Evolutionary conservation across 2,329 filamentous ascomycete genomes (phyloP), one percentile per base, ranked within the genome.

Genomic region (Colletotrichum musicola): DNA sequence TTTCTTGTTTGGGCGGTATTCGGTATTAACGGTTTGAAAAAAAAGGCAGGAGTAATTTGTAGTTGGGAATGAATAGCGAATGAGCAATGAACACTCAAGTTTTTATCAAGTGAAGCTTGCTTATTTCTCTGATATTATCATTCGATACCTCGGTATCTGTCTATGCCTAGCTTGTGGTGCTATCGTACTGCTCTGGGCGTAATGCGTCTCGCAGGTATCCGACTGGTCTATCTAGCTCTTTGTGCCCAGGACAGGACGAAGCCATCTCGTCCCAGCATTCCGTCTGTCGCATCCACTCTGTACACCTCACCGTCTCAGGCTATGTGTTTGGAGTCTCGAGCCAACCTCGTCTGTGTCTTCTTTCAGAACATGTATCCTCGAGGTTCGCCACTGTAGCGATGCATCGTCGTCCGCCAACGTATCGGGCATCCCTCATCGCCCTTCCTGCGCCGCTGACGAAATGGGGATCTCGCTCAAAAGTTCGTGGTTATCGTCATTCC

Each of bases 31-130:
- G 57, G n/a, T 25, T 30, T 7, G 46, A 60, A 49, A 60, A 60
- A 59, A 60, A 60, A 60, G 57, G 57, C 57, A 60, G 46, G 57
- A 51, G 20, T 60, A 51, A 51, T 51, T 25, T 50, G 46, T 42
- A 51, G 46, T 60, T 46, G 46, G 46, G 18, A 51, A 60, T 51
- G 57, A 60, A 20, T 50, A 42, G 30, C 13, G 27, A 25, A 42
- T 18, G 30, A 60, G 38, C 42, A 60, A 51, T 42, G 20, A 27
- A 51, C 5, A 25, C 22, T 25, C 22, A 14, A 42, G 14, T 27
- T 46, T 60, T 40, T 51, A 6, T 27, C 46, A 51, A 51, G 20
- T 46, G 13, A 13, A n/a, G 10, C 42, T 25, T 25, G 16, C 20
- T 38, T n/a, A 10, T 10, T 35, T 35, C 30, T 9, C 7, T 35